Evolutionary conservation across 2,329 filamentous ascomycete genomes (phyloP).

Genomic region (Corinectria fuckeliana): DNA sequence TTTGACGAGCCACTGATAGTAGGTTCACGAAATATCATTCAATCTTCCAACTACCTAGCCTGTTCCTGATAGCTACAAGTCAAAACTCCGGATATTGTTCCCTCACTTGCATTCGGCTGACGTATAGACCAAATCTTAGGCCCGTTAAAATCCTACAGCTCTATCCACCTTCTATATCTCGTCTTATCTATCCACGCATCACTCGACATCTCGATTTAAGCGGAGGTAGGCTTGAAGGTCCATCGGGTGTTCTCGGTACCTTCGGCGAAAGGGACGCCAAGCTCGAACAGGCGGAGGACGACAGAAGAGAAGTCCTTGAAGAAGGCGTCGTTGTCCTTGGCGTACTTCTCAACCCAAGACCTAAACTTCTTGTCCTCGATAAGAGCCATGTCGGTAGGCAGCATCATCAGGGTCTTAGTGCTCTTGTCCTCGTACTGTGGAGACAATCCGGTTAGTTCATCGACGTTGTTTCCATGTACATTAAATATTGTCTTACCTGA

Average conservation of each 20-base stretch:
- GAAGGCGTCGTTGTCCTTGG: constrained; percentile 88
- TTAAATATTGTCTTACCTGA: constrained; percentile 53
- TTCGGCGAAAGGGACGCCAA: constrained; percentile 86
- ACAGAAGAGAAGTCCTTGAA: constrained; percentile 91
- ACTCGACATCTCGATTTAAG: constrained; percentile 30
- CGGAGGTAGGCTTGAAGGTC: constrained; percentile 66
- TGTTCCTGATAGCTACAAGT: constrained; percentile 30
- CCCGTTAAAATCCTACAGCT: constrained; percentile 24
- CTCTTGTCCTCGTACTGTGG: constrained; percentile 81
- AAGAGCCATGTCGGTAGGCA: constrained; percentile 88
- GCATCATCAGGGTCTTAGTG: constrained; percentile 94
- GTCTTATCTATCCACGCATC: not conserved
- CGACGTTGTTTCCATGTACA: not conserved
- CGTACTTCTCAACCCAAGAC: constrained; percentile 82
- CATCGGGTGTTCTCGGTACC: constrained; percentile 62
- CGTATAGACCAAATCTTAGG: constrained; percentile 28
- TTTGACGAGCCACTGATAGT: not conserved
- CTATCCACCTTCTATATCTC: not conserved
- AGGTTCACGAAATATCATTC: constrained; percentile 10
- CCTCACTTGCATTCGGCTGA: constrained; percentile 23
- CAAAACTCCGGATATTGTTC: constrained; percentile 41
- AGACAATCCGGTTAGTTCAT: constrained; percentile 11
- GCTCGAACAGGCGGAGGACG: constrained; percentile 84
- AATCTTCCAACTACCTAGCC: constrained; percentile 17
- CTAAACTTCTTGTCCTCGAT: constrained; percentile 88